Percentiles rank a stretch among this genome's conserved stretches.
These are phyloP conservation scores for Mortierella sp. DNA, from an alignment of 371 early-diverging fungal species.

Conservation along the genomic window DNA sequence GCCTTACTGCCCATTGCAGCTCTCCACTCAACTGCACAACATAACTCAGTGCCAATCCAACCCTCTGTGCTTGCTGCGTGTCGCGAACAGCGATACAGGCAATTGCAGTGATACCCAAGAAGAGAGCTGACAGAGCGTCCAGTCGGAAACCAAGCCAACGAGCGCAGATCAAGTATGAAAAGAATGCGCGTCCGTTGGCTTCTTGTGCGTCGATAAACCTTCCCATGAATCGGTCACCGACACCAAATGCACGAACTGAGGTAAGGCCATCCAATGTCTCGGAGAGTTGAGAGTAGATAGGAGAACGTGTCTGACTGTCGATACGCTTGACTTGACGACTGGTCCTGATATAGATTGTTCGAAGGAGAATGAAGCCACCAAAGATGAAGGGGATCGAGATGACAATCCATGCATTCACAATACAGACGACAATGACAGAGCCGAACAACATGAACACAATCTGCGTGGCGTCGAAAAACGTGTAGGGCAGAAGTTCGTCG, in stretches of 20 bases:
- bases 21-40: conserved; percentile 55
- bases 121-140: conserved; percentile 59
- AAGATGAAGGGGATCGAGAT: conserved; percentile 54
- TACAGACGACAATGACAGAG: conserved; percentile 58
- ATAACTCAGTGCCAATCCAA: conserved; percentile 56
- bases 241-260: conserved; percentile 57
- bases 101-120: conserved; percentile 53
- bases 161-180: conserved; percentile 53
- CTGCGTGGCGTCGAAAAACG: conserved; percentile 63
- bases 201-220: conserved; percentile 49
- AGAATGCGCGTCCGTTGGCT: conserved; percentile 59
- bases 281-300: conserved; percentile 68
- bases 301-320: conserved; percentile 66
- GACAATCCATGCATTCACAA: conserved; percentile 55
- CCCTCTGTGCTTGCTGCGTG: conserved; percentile 34
- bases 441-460: conserved; percentile 55
- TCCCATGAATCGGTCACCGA: conserved; percentile 41
- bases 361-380: conserved; percentile 42
- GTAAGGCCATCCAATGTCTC: conserved; percentile 68
- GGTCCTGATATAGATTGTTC: conserved; percentile 57
- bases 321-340: conserved; percentile 78
- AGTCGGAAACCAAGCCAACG: conserved; percentile 62
- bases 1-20: conserved; percentile 56
- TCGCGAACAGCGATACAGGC: conserved; percentile 52
- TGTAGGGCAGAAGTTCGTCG: conserved; percentile 64